phyloP scores from a whole-genome alignment of 2,329 filamentous ascomycete genomes.

The Colletotrichum sp. region DNA sequence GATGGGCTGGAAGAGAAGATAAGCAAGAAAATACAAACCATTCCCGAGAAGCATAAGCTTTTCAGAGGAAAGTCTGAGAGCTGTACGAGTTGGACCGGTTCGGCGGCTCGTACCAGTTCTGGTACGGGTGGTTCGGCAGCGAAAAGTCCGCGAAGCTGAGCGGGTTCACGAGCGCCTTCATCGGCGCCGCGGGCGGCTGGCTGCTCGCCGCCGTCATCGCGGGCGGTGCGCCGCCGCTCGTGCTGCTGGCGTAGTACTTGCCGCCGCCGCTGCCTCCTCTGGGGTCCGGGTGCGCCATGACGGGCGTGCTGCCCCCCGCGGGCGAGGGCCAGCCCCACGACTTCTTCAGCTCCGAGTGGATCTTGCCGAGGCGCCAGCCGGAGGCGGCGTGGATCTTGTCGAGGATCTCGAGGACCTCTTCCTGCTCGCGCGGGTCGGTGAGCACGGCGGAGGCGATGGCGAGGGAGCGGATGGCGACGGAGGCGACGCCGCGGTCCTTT shows the following conservation, averaged over 20 bases:
- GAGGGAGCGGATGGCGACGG: constrained; percentile 79
- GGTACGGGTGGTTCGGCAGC: constrained; percentile 80
- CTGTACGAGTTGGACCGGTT: constrained; percentile 42
- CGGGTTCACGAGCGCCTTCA: constrained; percentile 65
- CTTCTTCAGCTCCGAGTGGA: constrained; percentile 75
- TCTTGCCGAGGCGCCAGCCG: constrained; percentile 76
- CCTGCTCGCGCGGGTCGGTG: constrained; percentile 72
- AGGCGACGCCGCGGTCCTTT: constrained; percentile 79
- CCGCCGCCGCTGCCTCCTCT: constrained; percentile 4
- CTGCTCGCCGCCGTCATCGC: constrained; percentile 22
- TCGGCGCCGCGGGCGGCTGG: constrained; percentile 24
- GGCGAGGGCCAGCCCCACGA: constrained; percentile 73
- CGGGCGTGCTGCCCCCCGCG: neutral
- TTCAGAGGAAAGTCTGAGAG: constrained; percentile 16
- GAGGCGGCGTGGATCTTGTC: constrained; percentile 77
- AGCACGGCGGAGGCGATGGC: constrained; percentile 79
- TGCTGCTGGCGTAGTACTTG: neutral
- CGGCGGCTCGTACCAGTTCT: constrained; percentile 79
- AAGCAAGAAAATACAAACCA: too few species aligned
- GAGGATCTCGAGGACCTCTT: constrained; percentile 80
- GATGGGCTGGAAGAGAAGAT: neutral
- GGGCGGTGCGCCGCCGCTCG: neutral
- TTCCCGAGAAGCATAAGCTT: too few species aligned
- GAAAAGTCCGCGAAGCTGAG: constrained; percentile 78
- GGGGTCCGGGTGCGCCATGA: neutral